Evolutionary conservation across 106 monocot species (phyloP), one percentile per base, ranked within the genome.

Genomic region (Dendrobium nobile): DNA sequence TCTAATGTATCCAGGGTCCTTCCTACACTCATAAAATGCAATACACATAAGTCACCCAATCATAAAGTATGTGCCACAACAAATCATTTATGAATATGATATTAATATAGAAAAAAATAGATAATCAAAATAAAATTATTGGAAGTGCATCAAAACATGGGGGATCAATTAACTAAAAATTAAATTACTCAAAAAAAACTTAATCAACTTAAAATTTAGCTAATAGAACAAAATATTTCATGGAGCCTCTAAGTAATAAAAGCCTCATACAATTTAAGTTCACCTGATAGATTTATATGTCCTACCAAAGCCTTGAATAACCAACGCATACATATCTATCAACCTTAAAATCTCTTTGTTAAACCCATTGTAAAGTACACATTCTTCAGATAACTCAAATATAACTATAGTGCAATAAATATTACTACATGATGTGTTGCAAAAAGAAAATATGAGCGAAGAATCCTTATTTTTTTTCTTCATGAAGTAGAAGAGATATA

Each of bases 1-100:
- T 73, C 78, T 89, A 78, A 97, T 89, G 84, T 77, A 97, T 80
- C 97, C 94, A 84, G 97, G 94, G 82, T 97, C 92, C 84, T 97
- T 97, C 88, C 97, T 94, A 79, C 20, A 84, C 13, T 15, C 31
- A 33, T 2, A 68, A 61, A 61, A 61, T 61, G 70, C 33, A 70
- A 70, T n/a, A 10, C 16, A 37, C 70, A 37, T 17, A 61, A 61
- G 13, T 70, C 16, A 15, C 37, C 15, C 28, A 70, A 70, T 70
- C 37, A 70, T 15, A 70, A 16, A 15, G 13, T 64, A 22, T 3
- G 4, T 15, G 2, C 70, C 28, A 37, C 33, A 70, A 24, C 70
- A 70, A 70, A 70, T 67, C 26, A 64, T 64, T 26, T 64, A 24
- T 4, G 64, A 37, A 37, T 67, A 11, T 24, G 26, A 9, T 67